These are phyloP conservation scores for Verticillium nubilum DNA, from an alignment of 2,329 filamentous ascomycete genomes.

Conservation along the genomic window DNA sequence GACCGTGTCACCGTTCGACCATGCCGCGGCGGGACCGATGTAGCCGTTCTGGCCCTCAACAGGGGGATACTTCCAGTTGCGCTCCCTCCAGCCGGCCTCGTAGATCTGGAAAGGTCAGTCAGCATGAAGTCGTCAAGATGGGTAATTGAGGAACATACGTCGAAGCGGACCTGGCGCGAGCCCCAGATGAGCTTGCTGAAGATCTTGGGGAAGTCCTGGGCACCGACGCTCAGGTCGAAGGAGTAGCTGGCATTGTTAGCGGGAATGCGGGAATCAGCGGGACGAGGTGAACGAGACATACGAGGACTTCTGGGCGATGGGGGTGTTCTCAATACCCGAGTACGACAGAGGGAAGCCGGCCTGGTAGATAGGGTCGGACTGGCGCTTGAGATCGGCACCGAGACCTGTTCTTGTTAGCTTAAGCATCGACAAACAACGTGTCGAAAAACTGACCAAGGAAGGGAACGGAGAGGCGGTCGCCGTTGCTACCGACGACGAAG, in stretches of 20 bases:
- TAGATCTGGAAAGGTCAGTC: conserved; percentile 24
- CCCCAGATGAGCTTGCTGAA: conserved; percentile 15
- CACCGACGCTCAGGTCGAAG: conserved; percentile 11
- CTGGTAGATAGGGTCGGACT: conserved; percentile 14
- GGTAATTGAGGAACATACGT: not conserved
- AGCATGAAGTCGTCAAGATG: not conserved
- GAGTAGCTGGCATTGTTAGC: conserved; percentile 1
- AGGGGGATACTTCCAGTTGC: conserved; percentile 36
- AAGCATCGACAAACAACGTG: no score
- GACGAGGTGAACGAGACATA: not conserved
- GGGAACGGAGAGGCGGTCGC: conserved; percentile 25
- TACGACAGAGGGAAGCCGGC: conserved; percentile 9
- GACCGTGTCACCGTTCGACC: conserved; percentile 11
- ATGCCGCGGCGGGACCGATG: conserved; percentile 31
- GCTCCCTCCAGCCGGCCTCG: conserved; percentile 29
- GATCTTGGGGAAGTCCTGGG: conserved; percentile 15
- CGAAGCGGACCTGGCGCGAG: conserved; percentile 16
- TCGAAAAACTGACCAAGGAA: conserved; percentile 25
- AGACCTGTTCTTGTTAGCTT: conserved; percentile 9
- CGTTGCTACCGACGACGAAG: conserved; percentile 20
- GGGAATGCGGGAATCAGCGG: not conserved
- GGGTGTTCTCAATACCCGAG: conserved; percentile 4
- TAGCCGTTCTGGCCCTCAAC: conserved; percentile 29
- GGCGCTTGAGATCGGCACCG: conserved; percentile 15
- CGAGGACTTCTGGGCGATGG: conserved; percentile 4